Base-by-base conservation (phyloP, 2,329 filamentous ascomycete species). In the Paracamarosporium sp. region DNA sequence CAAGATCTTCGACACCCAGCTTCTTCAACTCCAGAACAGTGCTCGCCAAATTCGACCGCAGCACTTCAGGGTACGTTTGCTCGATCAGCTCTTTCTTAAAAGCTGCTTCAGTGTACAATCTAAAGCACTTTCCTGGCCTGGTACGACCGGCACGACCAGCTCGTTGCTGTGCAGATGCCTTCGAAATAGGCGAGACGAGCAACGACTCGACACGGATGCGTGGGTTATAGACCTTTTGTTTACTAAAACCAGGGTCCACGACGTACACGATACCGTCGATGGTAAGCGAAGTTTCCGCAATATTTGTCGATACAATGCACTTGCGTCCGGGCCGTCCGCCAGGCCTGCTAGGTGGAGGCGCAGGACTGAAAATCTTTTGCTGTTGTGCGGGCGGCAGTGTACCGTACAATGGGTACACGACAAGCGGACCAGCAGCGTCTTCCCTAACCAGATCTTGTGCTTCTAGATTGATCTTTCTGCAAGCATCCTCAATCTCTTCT, bases 141-240 rank as follows among this genome's bases (percentile, higher is more conserved):
- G 95, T 99, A 90, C 95, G 94, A 84, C 96, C 95, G 13, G 95
- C 95, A 92, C 95, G 94, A 90, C 96, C 96, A 62, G 96, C 96
- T 76, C 96, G 86, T 80, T 99, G 95, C 76, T 97, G 92, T 9
- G 96, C 95, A 1, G 95, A 98, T 24, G 95, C 95, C 78, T 97
- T 98, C 57, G 93, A 98, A 67, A 99, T 98, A 22, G 95, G 93
- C 3, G 95, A 97, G 5, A 99, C 94, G n/a, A 99, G 84, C 7
- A 99, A 85, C 1, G 95, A 98, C 79, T 99, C 95, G 63, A 99
- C 93, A 77, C 95, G 89, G 68, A 97, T 96, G 60, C 95, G 89
- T 22, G 95, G 94, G 78, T 99, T 98, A 83, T 98, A 99, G 62
- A 98, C 95, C 80, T 98, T 99, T 73, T 99, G 95, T 82, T 99